A percentile compares a stretch with the other conserved stretches of the same genome.
phyloP scores from a whole-genome alignment of 2,329 filamentous ascomycete species.

The Helicocarpus griseus region DNA sequence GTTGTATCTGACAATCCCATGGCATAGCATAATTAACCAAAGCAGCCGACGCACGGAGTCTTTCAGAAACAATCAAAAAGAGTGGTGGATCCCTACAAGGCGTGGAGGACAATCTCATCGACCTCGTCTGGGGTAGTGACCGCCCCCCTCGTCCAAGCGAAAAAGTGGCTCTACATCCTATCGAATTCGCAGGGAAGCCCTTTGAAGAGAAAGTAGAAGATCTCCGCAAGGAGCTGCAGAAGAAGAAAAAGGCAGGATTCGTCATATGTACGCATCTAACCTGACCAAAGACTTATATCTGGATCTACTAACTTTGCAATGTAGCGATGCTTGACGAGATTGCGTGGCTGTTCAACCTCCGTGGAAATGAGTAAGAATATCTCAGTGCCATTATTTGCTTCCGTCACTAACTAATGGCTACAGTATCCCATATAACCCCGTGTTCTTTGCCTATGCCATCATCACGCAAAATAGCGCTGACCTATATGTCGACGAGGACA shows the following conservation, averaged over 20 bases:
- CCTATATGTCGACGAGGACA: conserved; percentile 74
- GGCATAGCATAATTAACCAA: conserved; percentile 8
- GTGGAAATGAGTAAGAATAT: conserved; percentile 63
- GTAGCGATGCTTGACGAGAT: conserved; percentile 82
- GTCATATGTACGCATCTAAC: conserved; percentile 53
- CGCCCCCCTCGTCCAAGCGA: conserved; percentile 68
- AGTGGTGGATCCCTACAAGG: conserved; percentile 68
- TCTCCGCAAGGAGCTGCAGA: conserved; percentile 80
- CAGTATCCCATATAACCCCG: conserved; percentile 88
- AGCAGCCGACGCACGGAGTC: conserved; percentile 57
- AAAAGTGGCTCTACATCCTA: conserved; percentile 59
- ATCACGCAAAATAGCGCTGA: conserved; percentile 67
- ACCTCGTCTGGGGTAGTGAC: conserved; percentile 71
- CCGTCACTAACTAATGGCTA: conserved; percentile 9
- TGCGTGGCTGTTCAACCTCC: conserved; percentile 96
- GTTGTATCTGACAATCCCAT: conserved; percentile 1
- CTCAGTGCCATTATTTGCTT: background rate
- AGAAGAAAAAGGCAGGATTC: conserved; percentile 79
- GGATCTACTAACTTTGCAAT: background rate
- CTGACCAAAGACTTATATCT: background rate
- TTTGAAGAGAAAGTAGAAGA: conserved; percentile 76
- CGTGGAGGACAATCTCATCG: conserved; percentile 75
- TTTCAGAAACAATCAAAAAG: conserved; percentile 77
- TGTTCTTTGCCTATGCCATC: conserved; percentile 94
- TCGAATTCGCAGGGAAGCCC: conserved; percentile 70